Base-by-base conservation (phyloP, 1,284 basidiomycete species). In the Ganoderma boninense region DNA sequence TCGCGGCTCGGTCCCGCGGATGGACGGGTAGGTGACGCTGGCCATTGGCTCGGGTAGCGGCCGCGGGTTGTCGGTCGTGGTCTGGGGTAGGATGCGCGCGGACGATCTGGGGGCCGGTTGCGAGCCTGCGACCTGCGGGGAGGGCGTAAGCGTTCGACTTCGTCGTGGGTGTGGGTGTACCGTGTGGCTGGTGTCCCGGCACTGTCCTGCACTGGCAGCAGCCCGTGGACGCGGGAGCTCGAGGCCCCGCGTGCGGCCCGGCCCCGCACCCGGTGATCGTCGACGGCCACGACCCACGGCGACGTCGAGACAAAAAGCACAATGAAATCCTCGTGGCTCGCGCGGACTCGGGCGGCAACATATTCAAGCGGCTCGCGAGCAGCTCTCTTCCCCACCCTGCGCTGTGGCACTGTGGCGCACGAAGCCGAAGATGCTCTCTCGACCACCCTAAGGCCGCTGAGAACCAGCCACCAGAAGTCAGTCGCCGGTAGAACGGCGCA, bases 1-100 rank as follows among this genome's bases (percentile, higher is more conserved):
- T 52, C 49, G 49, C 49, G 49, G 49, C 13, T 52, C 49, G 49
- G 49, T 52, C 23, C 49, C 49, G 49, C 49, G 49, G 49, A 26
- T 11, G 49, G 49, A 42, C 62, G 62, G 26, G 56, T 57, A 57
- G 29, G 56, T 35, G 56, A 35, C 14, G 56, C 29, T 60, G 59
- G 35, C 35, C 38, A 35, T 60, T 60, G 38, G 38, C 59, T 23
- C 32, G 38, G 38, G 35, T 23, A 40, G 40, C 38, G 59, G 40
- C 38, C 38, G 38, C 38, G 38, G 38, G 35, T 3, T 35, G 4
- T 5, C 32, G 10, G 59, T 38, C 16, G 59, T n/a, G 18, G 59
- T 60, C 38, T 60, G 35, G 38, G 38, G 38, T 40, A 13, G 38
- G 38, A 42, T 57, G 56, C 35, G 56, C 56, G 32, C 32, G 32